Base-by-base conservation (phyloP, 805 yeast genomes). In the Alloascoidea hylecoeti region DNA sequence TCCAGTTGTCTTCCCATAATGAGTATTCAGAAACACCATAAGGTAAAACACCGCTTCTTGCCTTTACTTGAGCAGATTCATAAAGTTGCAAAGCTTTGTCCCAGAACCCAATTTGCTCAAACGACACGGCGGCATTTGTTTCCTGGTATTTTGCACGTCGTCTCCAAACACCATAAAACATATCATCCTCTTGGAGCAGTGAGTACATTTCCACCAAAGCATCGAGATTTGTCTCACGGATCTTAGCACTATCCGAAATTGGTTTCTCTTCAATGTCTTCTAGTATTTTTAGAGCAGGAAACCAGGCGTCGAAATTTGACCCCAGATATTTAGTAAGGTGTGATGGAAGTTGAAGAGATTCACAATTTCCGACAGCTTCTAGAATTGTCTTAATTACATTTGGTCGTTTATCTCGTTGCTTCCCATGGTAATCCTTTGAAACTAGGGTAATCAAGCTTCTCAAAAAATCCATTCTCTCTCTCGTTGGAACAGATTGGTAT, bases 1-100 rank as follows among this genome's bases (percentile, higher is more conserved):
- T 86, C 99, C 99, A 92, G 50, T 88, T 94, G 52, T 92, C 98
- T 59, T 94, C 98, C 99, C 99, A 92, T 23, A 92, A 64, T 0
- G 92, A 77, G 49, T 92, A 92, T 53, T 92, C 99, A 1, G 94
- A 74, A 51, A 92, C 96, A 17, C 96, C 85, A 52, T 84, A 92
- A 0, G 99, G 98, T 32, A 92, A 61, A 3, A 82, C 94, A 2
- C 97, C 96, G 51, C 94, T 80, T 41, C 98, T 65, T 0, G 98
- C 96, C 49, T 89, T 88, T 41, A 92, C 82, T 60, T 92, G 99
- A 1, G 98, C 98, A 16, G 86, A 76, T 58, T 92, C 99, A 49
- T 94, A 94, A 44, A 89, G 61, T 52, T 86, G 94, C 55, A 85
- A 79, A 0, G 97, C 97, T 44, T 83, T 79, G 42, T 80, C 92